Evolutionary conservation across 495 filamentous ascomycete genomes (phyloP).

Genomic region (Penicillium antarcticum): DNA sequence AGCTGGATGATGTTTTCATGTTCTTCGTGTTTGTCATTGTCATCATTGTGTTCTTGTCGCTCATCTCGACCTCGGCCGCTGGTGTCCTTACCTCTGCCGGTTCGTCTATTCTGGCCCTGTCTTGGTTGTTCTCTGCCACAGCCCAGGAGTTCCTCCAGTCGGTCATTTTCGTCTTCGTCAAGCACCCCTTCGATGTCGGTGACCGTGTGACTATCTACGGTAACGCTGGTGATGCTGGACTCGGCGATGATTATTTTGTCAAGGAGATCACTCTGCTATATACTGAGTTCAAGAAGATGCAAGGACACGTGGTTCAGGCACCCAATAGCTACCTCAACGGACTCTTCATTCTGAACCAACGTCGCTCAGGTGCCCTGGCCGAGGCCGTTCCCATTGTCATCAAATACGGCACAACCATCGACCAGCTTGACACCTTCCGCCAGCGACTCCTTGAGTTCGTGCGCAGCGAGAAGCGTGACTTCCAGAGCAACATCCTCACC

Average conservation of each 20-base stretch:
- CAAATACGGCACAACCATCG: constrained; percentile 84
- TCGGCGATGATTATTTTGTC: constrained; percentile 92
- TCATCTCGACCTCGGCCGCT: constrained; percentile 86
- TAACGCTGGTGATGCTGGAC: constrained; percentile 72
- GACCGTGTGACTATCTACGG: constrained; percentile 91
- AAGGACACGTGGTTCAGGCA: constrained; percentile 92
- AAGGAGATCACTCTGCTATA: constrained; percentile 93
- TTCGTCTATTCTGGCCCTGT: constrained; percentile 79
- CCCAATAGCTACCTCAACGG: constrained; percentile 92
- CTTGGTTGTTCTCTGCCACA: constrained; percentile 88
- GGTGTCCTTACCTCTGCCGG: constrained; percentile 82
- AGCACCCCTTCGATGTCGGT: constrained; percentile 96
- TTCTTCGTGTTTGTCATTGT: constrained; percentile 79
- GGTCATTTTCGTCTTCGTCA: constrained; percentile 93
- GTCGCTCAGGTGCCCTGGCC: constrained; percentile 82
- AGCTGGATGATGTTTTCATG: constrained; percentile 82
- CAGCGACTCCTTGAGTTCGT: constrained; percentile 84
- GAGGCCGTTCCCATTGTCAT: constrained; percentile 82
- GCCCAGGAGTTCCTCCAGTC: constrained; percentile 93
- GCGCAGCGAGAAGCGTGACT: constrained; percentile 82
- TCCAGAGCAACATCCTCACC: constrained; percentile 84
- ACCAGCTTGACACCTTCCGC: constrained; percentile 82
- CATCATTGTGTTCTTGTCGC: constrained; percentile 78
- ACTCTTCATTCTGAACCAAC: constrained; percentile 92
- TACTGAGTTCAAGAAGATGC: constrained; percentile 98